Percentiles rank a stretch among this genome's conserved stretches.
phyloP scores from a whole-genome alignment of 441 rosid species.

The Populus trichocarpa region DNA sequence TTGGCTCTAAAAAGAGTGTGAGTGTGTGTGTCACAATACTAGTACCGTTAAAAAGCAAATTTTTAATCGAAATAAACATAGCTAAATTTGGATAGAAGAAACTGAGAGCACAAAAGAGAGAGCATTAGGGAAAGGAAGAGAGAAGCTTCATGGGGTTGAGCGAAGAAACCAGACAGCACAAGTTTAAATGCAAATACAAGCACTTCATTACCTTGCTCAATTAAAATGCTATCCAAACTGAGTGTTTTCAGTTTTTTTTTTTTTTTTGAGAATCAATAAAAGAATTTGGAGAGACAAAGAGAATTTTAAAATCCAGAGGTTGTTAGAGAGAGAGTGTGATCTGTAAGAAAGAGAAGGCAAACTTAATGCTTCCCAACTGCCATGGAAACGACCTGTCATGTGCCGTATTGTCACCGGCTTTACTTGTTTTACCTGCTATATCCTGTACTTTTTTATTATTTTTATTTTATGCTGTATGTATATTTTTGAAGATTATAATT shows the following conservation, averaged over 20 bases:
- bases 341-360: conserved; percentile 14
- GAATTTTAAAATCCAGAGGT: not conserved
- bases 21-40: not conserved
- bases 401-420: conserved; percentile 38
- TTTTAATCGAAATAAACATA: not conserved
- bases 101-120: not conserved
- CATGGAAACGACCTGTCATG: conserved; percentile 45
- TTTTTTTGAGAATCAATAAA: too few relatives aligned
- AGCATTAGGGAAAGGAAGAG: not conserved
- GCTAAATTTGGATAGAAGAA: not conserved
- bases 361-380: conserved; percentile 74
- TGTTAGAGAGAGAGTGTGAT: not conserved
- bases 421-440: conserved; percentile 24
- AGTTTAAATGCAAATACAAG: not conserved
- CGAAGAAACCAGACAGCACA: not conserved
- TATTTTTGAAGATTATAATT: too few relatives aligned
- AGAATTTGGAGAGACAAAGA: not conserved
- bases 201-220: not conserved
- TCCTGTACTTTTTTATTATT: not conserved
- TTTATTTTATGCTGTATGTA: too few relatives aligned
- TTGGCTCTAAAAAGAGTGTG: not conserved
- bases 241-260: not conserved
- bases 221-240: not conserved
- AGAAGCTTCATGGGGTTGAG: not conserved
- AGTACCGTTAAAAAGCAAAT: not conserved